Evolutionary conservation across 2,329 filamentous ascomycete species (phyloP), one percentile per base, ranked within the genome.

Genomic region (Helicocarpus griseus): DNA sequence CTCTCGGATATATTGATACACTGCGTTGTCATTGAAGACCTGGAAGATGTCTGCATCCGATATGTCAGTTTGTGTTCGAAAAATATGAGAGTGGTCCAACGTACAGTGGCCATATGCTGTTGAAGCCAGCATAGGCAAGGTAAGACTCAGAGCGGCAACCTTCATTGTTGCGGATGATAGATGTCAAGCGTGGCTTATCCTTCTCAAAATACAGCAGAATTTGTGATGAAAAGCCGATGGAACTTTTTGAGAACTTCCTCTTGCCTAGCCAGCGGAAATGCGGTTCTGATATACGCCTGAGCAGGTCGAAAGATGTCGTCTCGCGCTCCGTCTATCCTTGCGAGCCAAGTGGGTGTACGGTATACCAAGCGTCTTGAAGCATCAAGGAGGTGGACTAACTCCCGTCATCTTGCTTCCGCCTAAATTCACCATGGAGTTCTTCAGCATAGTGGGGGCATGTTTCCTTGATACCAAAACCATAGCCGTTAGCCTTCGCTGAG

Each of bases 1-100:
- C 54, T 70, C 63, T 45, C 74, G 68, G 58, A 77, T 61, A 49
- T 68, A 63, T 55, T 67, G 58, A 48, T 64, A 69, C 4, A 47
- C 51, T 11, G 59, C 57, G 33, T 56, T 63, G 21, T 64, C 55
- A 24, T 62, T 60, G 31, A 66, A 52, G 19, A 58, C 51, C 48
- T 64, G 60, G 60, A 65, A 67, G 56, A 65, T 66, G 54, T 67
- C 46, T 49, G 24, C 4, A 49, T 14, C 17, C 43, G 11, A 49
- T 22, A 26, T 11, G 39, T 49, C 35, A 49, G 46, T 33, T n/a
- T 13, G 13, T 7, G 11, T n/a, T 17, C 24, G 7, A 48, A n/a
- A 6, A 48, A n/a, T 2, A 36, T 22, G 13, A 13, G 29, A 8
- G 24, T 14, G 22, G 13, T 19, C 14, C 14, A 33, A 38, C 31